These are phyloP conservation scores for Auricularia sp. DNA, from an alignment of 768 basidiomycete species.

Conservation along the genomic window DNA sequence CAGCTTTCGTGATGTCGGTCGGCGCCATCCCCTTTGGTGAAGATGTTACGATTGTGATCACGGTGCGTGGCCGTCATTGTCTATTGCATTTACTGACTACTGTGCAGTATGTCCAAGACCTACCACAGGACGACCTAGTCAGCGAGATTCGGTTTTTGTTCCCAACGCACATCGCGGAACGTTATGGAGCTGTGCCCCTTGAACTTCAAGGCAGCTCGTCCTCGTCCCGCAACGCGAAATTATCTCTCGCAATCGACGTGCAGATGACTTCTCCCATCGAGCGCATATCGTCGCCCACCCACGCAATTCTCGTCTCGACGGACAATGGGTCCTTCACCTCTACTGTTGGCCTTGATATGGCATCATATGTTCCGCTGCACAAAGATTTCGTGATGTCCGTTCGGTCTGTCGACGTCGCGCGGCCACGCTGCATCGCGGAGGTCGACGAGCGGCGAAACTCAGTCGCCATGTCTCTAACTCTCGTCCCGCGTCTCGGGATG, in stretches of 20 bases:
- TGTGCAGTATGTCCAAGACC: conserved; percentile 40
- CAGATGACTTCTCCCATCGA: conserved; percentile 28
- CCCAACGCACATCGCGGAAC: conserved; percentile 37
- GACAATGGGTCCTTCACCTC: not conserved
- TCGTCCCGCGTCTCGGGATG: not conserved
- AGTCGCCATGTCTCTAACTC: not conserved
- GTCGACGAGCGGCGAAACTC: not conserved
- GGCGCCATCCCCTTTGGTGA: not conserved
- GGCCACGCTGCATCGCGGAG: not conserved
- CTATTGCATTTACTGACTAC: not conserved
- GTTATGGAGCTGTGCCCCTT: conserved; percentile 40
- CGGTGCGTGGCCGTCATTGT: not conserved
- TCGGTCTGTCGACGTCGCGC: not conserved
- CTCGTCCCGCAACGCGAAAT: conserved; percentile 22
- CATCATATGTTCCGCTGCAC: conserved; percentile 25
- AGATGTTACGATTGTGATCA: not conserved
- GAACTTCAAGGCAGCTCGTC: conserved; percentile 24
- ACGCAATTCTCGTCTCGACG: not conserved
- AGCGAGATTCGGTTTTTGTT: conserved; percentile 47
- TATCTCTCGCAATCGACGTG: conserved; percentile 34
- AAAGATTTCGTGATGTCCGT: not conserved
- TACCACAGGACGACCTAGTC: conserved; percentile 37
- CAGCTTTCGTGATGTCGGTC: not conserved
- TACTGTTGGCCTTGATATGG: conserved; percentile 4
- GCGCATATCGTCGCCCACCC: not conserved